A percentile compares a stretch with the other conserved stretches of the same genome.
phyloP scores from a whole-genome alignment of 2,329 filamentous ascomycete genomes.

The Waltergamsia citrina region DNA sequence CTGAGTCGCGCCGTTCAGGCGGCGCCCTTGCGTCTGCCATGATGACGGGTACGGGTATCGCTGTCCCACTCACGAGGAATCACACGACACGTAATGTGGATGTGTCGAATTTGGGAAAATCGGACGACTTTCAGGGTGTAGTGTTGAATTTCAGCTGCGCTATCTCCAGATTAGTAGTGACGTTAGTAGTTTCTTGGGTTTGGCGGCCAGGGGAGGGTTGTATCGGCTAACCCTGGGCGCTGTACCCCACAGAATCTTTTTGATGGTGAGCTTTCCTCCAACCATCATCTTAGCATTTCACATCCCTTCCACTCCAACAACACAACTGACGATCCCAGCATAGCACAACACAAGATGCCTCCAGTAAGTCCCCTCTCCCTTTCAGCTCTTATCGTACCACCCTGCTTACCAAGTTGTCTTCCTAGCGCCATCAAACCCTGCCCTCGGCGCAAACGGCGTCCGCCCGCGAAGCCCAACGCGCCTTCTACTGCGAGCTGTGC shows the following conservation, averaged over 20 bases:
- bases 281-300: constrained; percentile 1
- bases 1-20: constrained; percentile 12
- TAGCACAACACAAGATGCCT: constrained; percentile 37
- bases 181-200: too few relatives aligned
- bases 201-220: too few relatives aligned
- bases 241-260: too few relatives aligned
- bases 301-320: constrained; percentile 5
- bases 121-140: too few relatives aligned
- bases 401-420: not conserved
- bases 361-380: constrained; percentile 31
- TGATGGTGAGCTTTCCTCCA: too few relatives aligned
- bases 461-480: constrained; percentile 67
- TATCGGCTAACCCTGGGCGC: too few relatives aligned
- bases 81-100: too few relatives aligned
- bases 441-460: constrained; percentile 49
- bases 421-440: constrained; percentile 45
- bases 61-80: too few relatives aligned
- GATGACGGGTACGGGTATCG: not conserved
- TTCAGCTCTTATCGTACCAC: constrained; percentile 9
- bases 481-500: constrained; percentile 82
- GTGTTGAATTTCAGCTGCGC: too few relatives aligned
- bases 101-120: too few relatives aligned
- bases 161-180: too few relatives aligned
- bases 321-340: constrained; percentile 2
- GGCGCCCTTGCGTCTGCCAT: constrained; percentile 11